These are phyloP conservation scores for Tolypocladium ophioglossoides DNA, from an alignment of 2,329 filamentous ascomycete genomes.

Conservation along the genomic window DNA sequence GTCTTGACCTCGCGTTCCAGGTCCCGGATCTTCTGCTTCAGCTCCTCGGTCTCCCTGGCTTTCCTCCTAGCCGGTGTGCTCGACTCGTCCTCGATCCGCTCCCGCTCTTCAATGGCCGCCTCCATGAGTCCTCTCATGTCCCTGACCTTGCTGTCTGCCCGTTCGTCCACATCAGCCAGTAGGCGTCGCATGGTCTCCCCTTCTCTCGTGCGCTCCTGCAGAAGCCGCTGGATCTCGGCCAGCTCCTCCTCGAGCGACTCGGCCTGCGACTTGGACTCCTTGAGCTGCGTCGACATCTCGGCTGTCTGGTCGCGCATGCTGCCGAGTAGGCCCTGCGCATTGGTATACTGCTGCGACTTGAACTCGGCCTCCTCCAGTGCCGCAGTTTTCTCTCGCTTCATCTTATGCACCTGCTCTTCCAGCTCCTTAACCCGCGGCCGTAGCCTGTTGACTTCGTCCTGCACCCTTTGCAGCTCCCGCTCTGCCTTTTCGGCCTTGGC, in stretches of 20 bases:
- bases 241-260: constrained; percentile 90
- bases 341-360: constrained; percentile 76
- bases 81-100: constrained; percentile 84
- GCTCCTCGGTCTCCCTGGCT: constrained; percentile 76
- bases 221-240: constrained; percentile 72
- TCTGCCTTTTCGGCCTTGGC: constrained; percentile 61
- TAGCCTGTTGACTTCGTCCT: constrained; percentile 62
- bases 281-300: constrained; percentile 83
- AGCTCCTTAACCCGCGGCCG: constrained; percentile 53
- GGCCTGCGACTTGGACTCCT: constrained; percentile 71
- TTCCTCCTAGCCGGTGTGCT: constrained; percentile 65
- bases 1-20: constrained; percentile 67
- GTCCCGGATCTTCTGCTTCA: constrained; percentile 69
- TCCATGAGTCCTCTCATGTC: constrained; percentile 89
- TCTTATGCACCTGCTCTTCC: constrained; percentile 60
- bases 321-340: constrained; percentile 72
- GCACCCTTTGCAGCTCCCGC: constrained; percentile 58
- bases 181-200: constrained; percentile 90
- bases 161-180: constrained; percentile 74
- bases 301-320: constrained; percentile 90
- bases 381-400: constrained; percentile 56
- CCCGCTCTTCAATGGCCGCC: constrained; percentile 82
- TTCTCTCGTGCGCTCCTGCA: constrained; percentile 82
- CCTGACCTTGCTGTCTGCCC: constrained; percentile 69
- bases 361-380: constrained; percentile 73